A percentile compares a stretch with the other conserved stretches of the same genome.
Conservation (phyloP, 1,139 yeast species). For the Sugiyamaella castrensis region DNA sequence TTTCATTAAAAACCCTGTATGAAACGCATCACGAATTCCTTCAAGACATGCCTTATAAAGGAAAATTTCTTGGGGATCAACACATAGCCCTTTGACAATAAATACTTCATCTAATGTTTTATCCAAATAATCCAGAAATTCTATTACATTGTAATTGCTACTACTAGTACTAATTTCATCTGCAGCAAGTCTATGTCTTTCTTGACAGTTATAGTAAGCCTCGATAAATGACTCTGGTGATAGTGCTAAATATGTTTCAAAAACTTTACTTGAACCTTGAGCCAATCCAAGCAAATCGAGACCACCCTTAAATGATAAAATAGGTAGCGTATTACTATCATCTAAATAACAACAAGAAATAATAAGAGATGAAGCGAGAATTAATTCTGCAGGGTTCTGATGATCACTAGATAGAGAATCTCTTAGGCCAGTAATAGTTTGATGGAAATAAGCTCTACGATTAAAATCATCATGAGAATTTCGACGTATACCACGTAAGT, state of each 20-base stretch:
- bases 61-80: not conserved
- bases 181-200: not conserved
- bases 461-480: not conserved
- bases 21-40: not conserved
- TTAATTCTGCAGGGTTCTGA: slow-evolving; percentile 9
- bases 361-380: slow-evolving; percentile 9
- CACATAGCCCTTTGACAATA: not conserved
- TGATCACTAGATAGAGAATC: slow-evolving; percentile 1
- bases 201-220: not conserved
- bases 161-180: not conserved
- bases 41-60: slow-evolving; percentile 1
- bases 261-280: slow-evolving; percentile 2
- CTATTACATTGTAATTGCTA: not conserved
- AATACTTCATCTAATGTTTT: not conserved
- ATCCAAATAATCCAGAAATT: slow-evolving; percentile 11
- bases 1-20: not conserved
- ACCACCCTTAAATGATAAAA: slow-evolving; percentile 9
- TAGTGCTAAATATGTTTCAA: slow-evolving; percentile 4
- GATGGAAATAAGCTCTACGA: slow-evolving; percentile 1
- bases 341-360: slow-evolving; percentile 2
- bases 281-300: slow-evolving; percentile 11
- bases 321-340: slow-evolving; percentile 8
- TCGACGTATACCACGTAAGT: not conserved
- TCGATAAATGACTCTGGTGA: slow-evolving; percentile 2
- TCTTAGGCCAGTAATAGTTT: slow-evolving; percentile 7